phyloP scores from a whole-genome alignment of 2,329 filamentous ascomycete genomes.

The Phoma sp. region DNA sequence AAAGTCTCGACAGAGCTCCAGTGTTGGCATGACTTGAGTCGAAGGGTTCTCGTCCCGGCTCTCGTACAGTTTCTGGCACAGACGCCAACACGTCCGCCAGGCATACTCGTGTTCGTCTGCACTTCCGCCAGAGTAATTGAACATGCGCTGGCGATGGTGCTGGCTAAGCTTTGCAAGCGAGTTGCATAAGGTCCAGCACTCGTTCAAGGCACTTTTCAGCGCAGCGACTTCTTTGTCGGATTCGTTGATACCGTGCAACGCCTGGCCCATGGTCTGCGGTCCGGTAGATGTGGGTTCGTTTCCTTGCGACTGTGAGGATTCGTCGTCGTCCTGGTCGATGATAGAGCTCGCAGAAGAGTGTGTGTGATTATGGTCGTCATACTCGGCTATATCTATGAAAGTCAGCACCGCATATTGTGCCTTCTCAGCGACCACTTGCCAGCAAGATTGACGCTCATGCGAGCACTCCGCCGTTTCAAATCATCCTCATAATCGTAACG shows the following conservation, averaged over 20 bases:
- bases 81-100: conserved; percentile 92
- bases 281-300: conserved; percentile 29
- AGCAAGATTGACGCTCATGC: conserved; percentile 77
- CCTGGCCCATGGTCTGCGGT: conserved; percentile 55
- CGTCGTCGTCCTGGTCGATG: conserved; percentile 43
- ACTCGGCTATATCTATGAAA: conserved; percentile 54
- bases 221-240: conserved; percentile 69
- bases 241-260: conserved; percentile 63
- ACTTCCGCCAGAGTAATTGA: conserved; percentile 71
- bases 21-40: conserved; percentile 72
- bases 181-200: conserved; percentile 95
- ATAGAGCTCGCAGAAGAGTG: conserved; percentile 40
- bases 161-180: conserved; percentile 85
- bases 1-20: conserved; percentile 90
- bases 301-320: conserved; percentile 42
- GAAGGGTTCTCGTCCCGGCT: conserved; percentile 75
- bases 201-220: conserved; percentile 77
- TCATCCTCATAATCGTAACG: conserved; percentile 72
- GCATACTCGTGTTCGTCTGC: conserved; percentile 83
- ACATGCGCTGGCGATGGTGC: conserved; percentile 79
- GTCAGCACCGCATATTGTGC: conserved; percentile 33
- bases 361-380: conserved; percentile 45
- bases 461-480: conserved; percentile 58
- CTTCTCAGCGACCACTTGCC: conserved; percentile 57
- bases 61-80: conserved; percentile 89